A percentile compares a stretch with the other conserved stretches of the same genome.
These are phyloP conservation scores for Ustilago bromivora DNA, from an alignment of 1,284 basidiomycete genomes.

Conservation along the genomic window DNA sequence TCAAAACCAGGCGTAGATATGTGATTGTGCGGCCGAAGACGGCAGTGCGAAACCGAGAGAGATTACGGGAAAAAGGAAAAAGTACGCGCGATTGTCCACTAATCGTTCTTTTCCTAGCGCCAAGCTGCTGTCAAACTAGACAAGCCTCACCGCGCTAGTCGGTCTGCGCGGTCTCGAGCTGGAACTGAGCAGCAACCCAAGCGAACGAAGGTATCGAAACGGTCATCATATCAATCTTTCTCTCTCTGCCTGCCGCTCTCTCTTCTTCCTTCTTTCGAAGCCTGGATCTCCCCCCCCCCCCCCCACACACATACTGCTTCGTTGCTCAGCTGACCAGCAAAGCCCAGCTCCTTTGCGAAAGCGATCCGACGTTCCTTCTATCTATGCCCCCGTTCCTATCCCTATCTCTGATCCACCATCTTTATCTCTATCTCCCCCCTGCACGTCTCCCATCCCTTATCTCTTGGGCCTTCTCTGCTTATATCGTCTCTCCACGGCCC, in stretches of 20 bases:
- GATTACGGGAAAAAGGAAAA: constrained; percentile 30
- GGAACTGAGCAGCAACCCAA: constrained; percentile 1
- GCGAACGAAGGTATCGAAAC: neutral
- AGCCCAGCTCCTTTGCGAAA: neutral
- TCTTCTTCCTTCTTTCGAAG: neutral
- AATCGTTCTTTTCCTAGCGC: constrained; percentile 11
- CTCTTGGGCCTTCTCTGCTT: constrained; percentile 27
- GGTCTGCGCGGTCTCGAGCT: constrained; percentile 15
- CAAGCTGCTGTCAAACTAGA: constrained; percentile 6
- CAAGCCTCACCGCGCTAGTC: constrained; percentile 25
- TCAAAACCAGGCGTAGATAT: constrained; percentile 2
- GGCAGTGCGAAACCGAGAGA: constrained; percentile 14
- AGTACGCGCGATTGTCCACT: constrained; percentile 16
- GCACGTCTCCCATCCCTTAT: constrained; percentile 35
- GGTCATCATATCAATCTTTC: neutral
- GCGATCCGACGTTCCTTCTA: constrained; percentile 9
- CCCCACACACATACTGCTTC: constrained; percentile 15
- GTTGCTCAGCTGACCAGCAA: constrained; percentile 25
- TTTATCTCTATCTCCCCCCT: constrained; percentile 9
- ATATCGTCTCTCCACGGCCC: constrained; percentile 33
- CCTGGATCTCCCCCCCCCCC: neutral
- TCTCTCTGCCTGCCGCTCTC: neutral
- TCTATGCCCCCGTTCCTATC: constrained; percentile 6
- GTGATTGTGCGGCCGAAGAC: constrained; percentile 17
- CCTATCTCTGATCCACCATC: constrained; percentile 35